phyloP scores from a whole-genome alignment of 2,329 filamentous ascomycete species.

The Verticillium tricorpus region DNA sequence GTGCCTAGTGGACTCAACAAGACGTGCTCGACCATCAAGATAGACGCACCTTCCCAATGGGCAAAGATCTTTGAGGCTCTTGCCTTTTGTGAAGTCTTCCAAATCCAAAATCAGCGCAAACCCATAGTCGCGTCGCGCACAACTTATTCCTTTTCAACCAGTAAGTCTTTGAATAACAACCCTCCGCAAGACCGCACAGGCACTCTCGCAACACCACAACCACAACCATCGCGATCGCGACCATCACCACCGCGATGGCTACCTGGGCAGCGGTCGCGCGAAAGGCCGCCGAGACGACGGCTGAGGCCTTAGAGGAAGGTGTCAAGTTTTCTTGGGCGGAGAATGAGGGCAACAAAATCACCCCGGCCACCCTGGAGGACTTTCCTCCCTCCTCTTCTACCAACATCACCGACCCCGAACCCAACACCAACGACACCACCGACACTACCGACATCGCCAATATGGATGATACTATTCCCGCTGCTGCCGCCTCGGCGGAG shows the following conservation, averaged over 20 bases:
- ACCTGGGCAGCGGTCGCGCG: not conserved
- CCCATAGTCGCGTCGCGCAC: too few relatives aligned
- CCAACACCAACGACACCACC: not conserved
- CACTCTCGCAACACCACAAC: not conserved
- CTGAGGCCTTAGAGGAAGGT: not conserved
- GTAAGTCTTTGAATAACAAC: too few relatives aligned
- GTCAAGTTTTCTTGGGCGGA: conserved; percentile 1
- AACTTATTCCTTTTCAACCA: too few relatives aligned
- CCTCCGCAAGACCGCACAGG: too few relatives aligned
- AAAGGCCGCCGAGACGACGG: not conserved
- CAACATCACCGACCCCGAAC: not conserved
- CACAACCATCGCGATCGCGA: not conserved
- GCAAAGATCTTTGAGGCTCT: too few relatives aligned
- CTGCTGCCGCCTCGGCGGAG: not conserved
- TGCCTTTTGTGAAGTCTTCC: too few relatives aligned
- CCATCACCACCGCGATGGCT: not conserved
- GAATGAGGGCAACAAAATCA: not conserved
- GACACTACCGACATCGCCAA: not conserved
- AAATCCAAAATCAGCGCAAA: too few relatives aligned
- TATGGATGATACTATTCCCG: not conserved
- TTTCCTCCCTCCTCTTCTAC: not conserved
- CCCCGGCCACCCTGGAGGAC: not conserved
- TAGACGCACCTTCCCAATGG: too few relatives aligned
- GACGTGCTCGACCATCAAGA: too few relatives aligned
- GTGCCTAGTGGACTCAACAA: too few relatives aligned